A percentile compares a stretch with the other conserved stretches of the same genome.
These are phyloP conservation scores for Plasmodium inui DNA, from an alignment of 169 alveolate species.

Conservation along the genomic window DNA sequence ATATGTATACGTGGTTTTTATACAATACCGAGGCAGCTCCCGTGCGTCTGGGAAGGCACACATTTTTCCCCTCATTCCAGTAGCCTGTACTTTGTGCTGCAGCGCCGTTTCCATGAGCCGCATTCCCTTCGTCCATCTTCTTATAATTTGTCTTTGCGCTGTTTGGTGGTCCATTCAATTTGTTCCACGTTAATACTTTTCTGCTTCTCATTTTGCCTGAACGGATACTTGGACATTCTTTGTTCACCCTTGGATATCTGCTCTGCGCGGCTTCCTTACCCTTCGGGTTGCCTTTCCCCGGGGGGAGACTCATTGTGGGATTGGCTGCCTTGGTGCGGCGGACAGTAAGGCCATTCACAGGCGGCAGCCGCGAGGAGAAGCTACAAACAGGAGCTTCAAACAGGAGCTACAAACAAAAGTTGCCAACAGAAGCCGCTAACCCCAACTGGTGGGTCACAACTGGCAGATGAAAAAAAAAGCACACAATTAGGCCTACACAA, in stretches of 20 bases:
- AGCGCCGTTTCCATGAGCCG: background rate
- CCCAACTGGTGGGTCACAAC: background rate
- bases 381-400: background rate
- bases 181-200: slow-evolving; percentile 12
- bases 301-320: background rate
- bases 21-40: slow-evolving; percentile 55
- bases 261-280: background rate
- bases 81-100: background rate
- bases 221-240: background rate
- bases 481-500: background rate
- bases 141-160: background rate
- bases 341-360: background rate
- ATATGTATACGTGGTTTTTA: slow-evolving; percentile 36
- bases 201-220: background rate
- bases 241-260: background rate
- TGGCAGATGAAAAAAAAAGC: background rate
- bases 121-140: background rate
- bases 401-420: background rate
- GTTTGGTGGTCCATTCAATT: slow-evolving; percentile 5
- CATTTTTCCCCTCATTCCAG: background rate
- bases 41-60: slow-evolving; percentile 1
- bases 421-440: background rate
- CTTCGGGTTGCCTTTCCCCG: background rate
- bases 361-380: background rate
- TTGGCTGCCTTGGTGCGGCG: background rate